Conservation (phyloP, 768 basidiomycete genomes). For the Steccherinum ochraceum region DNA sequence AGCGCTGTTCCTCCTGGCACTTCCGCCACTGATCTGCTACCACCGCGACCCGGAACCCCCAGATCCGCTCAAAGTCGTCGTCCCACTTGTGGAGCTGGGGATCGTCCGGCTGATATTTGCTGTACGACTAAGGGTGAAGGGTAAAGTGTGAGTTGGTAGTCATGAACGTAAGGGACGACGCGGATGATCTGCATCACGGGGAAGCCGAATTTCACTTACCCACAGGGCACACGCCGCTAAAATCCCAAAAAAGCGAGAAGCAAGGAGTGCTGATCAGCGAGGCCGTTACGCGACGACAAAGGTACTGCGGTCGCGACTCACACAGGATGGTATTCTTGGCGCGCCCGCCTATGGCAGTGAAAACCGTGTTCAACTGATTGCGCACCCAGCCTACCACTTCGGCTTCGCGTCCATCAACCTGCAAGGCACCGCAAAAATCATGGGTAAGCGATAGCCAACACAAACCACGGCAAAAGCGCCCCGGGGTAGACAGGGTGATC, state of each 20-base stretch:
- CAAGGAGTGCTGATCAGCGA: conserved; percentile 38
- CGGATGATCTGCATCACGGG: conserved; percentile 15
- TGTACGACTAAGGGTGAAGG: conserved; percentile 41
- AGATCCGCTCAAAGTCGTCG: conserved; percentile 56
- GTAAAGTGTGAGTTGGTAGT: neutral
- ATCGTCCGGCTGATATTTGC: conserved; percentile 59
- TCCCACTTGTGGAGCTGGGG: conserved; percentile 51
- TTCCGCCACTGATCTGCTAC: conserved; percentile 24
- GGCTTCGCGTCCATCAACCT: conserved; percentile 3
- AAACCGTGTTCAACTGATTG: conserved; percentile 33
- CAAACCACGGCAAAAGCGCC: neutral
- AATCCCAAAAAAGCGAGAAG: conserved; percentile 25
- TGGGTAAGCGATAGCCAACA: neutral
- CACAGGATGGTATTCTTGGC: conserved; percentile 38
- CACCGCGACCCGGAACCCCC: conserved; percentile 42
- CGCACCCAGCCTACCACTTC: conserved; percentile 28
- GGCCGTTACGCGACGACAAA: neutral
- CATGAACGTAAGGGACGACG: neutral
- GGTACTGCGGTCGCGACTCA: conserved; percentile 23
- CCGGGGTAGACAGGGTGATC: neutral
- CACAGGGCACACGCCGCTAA: conserved; percentile 58
- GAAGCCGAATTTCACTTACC: conserved; percentile 51
- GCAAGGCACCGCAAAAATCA: no score
- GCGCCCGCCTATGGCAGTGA: conserved; percentile 33
- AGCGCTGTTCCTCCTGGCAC: conserved; percentile 17